Base-by-base conservation (phyloP, 2,329 filamentous ascomycete species). In the Metarhizium rileyi region DNA sequence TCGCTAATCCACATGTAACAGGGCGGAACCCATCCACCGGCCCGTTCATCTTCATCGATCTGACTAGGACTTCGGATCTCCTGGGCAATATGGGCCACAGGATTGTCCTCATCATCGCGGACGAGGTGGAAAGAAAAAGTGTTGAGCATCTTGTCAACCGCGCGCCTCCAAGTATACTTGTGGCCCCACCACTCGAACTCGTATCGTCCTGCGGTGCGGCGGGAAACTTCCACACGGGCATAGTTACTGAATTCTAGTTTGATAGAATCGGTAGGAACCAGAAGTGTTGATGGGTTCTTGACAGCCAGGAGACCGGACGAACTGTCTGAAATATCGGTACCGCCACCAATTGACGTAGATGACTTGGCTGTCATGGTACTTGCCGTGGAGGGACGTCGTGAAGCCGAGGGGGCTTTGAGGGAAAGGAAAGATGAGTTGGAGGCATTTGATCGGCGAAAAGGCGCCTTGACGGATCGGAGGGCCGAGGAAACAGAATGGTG, bases 161-260 rank as follows among this genome's bases (percentile, higher is more conserved):
- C 77, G 35, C 89, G 81, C 65, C 83, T 87, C 93, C 93, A 97
- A 47, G 80, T 73, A 67, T 97, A 97, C 49, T 74, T 77, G 58
- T 84, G 78, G 25, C 88, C 89, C 93, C 93, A 97, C 75, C 95
- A 95, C 62, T 91, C 86, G 60, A 95, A 96, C 49, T 90, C 87
- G 65, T 96, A 97, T 53, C 81, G 79, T 68, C 90, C 91, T 54
- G 75, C 75, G 42, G 76, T 72, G 57, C 80, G 83, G 46, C 87
- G 81, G 57, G 79, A 82, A 46, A 98, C 71, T 56, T 95, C 87
- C 38, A 97, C 82, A 59, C 93, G 89, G 2, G 91, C 91, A 64
- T 98, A 98, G 70, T 97, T 98, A 56, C 89, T 94, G 65, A 96
- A 98, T 64, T 97, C 91, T 30, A 98, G 78, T 68, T 90, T 87